phyloP scores from a whole-genome alignment of 352 stramenopile species.

The Nothophytophthora sp. region DNA sequence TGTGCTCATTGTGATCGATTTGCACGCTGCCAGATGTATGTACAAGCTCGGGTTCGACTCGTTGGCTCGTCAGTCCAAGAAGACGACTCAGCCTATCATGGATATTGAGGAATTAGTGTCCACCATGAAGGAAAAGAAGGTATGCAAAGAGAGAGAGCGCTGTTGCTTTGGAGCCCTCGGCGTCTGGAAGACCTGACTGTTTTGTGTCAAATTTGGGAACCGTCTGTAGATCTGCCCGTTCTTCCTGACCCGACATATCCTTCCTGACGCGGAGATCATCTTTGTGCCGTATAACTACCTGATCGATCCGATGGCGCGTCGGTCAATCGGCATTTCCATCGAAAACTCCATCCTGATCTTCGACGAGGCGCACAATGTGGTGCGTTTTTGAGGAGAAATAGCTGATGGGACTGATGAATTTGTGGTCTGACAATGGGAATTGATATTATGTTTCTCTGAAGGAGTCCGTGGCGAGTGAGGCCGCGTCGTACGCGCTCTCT shows the following conservation, averaged over 20 bases:
- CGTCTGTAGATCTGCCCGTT: slow-evolving; percentile 95
- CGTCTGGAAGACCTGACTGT: slow-evolving; percentile 24
- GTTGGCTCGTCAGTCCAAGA: slow-evolving; percentile 48
- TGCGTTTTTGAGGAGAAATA: slow-evolving; percentile 46
- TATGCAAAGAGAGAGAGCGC: slow-evolving; percentile 14
- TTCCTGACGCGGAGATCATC: slow-evolving; percentile 95
- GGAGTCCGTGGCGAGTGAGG: slow-evolving; percentile 93
- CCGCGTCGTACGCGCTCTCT: slow-evolving; percentile 96
- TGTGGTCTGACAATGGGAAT: too few species aligned
- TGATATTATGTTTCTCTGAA: slow-evolving; percentile 7
- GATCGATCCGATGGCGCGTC: slow-evolving; percentile 92
- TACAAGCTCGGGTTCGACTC: slow-evolving; percentile 83
- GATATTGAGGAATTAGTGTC: slow-evolving; percentile 99
- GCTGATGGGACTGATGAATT: not conserved
- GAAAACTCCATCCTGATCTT: slow-evolving; percentile 98
- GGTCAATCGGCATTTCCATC: slow-evolving; percentile 94
- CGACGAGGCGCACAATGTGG: slow-evolving; percentile 99
- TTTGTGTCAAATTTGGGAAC: not conserved
- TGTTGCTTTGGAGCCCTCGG: not conserved
- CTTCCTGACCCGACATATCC: slow-evolving; percentile 93
- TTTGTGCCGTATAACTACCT: slow-evolving; percentile 99
- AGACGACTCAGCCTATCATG: slow-evolving; percentile 81
- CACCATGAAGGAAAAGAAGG: slow-evolving; percentile 79
- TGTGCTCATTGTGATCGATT: not conserved
- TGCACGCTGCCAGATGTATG: slow-evolving; percentile 72